Conservation (phyloP, 1,284 basidiomycete genomes). For the Cronartium quercuum region DNA sequence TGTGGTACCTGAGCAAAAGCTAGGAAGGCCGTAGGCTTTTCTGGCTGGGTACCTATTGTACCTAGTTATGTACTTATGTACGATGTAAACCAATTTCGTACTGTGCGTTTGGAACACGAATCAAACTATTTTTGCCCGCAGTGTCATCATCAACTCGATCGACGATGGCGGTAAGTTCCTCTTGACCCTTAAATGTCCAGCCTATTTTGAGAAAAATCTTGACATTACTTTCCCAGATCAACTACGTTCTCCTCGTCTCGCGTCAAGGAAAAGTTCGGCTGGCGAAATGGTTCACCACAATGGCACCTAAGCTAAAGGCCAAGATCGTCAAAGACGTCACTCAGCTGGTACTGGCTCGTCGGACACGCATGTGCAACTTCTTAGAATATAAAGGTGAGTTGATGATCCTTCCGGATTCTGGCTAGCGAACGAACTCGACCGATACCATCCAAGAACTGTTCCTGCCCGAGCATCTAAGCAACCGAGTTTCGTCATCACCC, state of each 20-base stretch:
- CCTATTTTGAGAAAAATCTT: neutral
- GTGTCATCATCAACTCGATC: too few relatives aligned
- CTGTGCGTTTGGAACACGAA: too few relatives aligned
- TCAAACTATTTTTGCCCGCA: too few relatives aligned
- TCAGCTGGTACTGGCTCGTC: slow-evolving; percentile 87
- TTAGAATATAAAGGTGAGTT: slow-evolving; percentile 90
- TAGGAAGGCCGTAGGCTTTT: too few relatives aligned
- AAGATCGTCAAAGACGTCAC: slow-evolving; percentile 99
- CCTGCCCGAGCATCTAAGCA: too few relatives aligned
- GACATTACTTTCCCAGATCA: slow-evolving; percentile 46
- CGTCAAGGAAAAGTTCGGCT: slow-evolving; percentile 96
- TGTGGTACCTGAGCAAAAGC: too few relatives aligned
- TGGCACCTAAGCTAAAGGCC: slow-evolving; percentile 84
- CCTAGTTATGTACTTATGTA: too few relatives aligned
- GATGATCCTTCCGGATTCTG: neutral
- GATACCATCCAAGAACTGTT: neutral
- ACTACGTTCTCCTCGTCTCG: slow-evolving; percentile 81
- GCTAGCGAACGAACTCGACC: neutral
- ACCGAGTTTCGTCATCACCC: too few relatives aligned
- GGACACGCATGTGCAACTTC: slow-evolving; percentile 99
- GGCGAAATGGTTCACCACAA: slow-evolving; percentile 97
- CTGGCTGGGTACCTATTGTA: too few relatives aligned
- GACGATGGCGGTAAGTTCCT: neutral
- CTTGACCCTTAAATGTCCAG: neutral
- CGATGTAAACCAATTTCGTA: too few relatives aligned